A percentile compares a stretch with the other conserved stretches of the same genome.
Evolutionary conservation across 164 flowering plant genomes (phyloP).

Genomic region (Warburgia ugandensis): DNA sequence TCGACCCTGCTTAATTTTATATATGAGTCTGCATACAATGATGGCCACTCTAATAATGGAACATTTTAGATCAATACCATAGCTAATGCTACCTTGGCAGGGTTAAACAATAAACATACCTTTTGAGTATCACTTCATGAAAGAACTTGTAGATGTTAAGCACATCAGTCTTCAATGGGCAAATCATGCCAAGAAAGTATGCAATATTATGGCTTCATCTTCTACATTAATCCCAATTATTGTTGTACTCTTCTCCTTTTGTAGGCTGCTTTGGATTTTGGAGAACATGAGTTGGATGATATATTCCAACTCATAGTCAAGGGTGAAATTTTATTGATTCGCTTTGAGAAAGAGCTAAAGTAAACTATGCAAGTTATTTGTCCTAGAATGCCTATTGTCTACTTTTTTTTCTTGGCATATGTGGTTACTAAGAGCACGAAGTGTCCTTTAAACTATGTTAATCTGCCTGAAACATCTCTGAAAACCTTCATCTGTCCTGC

Average conservation of each 20-base stretch:
- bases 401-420: slow-evolving; percentile 12
- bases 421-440: slow-evolving; percentile 65
- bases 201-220: not conserved
- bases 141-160: slow-evolving; percentile 41
- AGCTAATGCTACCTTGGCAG: slow-evolving; percentile 25
- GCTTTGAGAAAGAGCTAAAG: slow-evolving; percentile 63
- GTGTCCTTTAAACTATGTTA: slow-evolving; percentile 78
- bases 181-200: slow-evolving; percentile 72
- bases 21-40: no score
- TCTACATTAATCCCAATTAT: not conserved
- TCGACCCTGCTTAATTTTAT: no score
- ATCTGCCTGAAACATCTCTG: slow-evolving; percentile 36
- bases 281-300: slow-evolving; percentile 55
- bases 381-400: not conserved
- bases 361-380: slow-evolving; percentile 21
- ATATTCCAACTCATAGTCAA: slow-evolving; percentile 64
- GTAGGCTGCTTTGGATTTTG: slow-evolving; percentile 69
- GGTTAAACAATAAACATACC: slow-evolving; percentile 46
- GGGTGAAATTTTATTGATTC: slow-evolving; percentile 66
- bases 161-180: slow-evolving; percentile 57
- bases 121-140: slow-evolving; percentile 50
- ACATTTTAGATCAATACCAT: no score
- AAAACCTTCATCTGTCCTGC: slow-evolving; percentile 74
- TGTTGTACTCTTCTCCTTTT: not conserved
- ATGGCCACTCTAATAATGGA: no score